A percentile compares a stretch with the other conserved stretches of the same genome.
Evolutionary conservation across 2,329 filamentous ascomycete genomes (phyloP).

Genomic region (Venturia nashicola): DNA sequence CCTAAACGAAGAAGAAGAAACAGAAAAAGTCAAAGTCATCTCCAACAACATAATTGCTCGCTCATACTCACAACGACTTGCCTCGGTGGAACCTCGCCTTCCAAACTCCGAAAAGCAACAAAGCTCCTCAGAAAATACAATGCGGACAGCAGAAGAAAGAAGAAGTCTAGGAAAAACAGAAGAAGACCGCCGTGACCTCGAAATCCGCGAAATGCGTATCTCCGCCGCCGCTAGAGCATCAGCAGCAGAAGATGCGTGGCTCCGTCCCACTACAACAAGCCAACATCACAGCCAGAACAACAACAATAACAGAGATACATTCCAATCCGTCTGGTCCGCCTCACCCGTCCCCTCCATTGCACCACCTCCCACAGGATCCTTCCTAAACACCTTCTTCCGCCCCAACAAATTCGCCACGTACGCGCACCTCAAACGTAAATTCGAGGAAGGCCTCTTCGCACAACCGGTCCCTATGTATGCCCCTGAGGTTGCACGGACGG

Average conservation of each 20-base stretch:
- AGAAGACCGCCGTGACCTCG: background rate
- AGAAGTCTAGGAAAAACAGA: background rate
- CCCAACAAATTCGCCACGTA: slow-evolving; percentile 3
- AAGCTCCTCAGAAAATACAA: background rate
- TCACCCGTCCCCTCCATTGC: background rate
- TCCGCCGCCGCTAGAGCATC: background rate
- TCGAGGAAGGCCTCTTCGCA: background rate
- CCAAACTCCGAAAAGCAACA: background rate
- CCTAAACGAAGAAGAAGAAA: background rate
- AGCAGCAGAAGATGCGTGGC: background rate
- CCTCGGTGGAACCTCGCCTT: background rate
- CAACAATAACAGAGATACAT: background rate
- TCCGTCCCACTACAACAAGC: background rate
- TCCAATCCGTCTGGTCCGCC: background rate
- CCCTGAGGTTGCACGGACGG: slow-evolving; percentile 12
- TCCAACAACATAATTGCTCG: background rate
- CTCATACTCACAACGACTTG: background rate
- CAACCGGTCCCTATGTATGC: slow-evolving; percentile 13
- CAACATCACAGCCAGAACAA: too few species aligned
- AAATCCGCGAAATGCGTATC: background rate
- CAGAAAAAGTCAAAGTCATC: background rate
- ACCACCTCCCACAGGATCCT: background rate
- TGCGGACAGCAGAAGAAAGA: background rate
- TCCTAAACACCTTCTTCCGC: slow-evolving; percentile 5
- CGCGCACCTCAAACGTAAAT: background rate